These are phyloP conservation scores for Dipteronia dyeriana DNA, from an alignment of 345 rosid species.

Conservation along the genomic window DNA sequence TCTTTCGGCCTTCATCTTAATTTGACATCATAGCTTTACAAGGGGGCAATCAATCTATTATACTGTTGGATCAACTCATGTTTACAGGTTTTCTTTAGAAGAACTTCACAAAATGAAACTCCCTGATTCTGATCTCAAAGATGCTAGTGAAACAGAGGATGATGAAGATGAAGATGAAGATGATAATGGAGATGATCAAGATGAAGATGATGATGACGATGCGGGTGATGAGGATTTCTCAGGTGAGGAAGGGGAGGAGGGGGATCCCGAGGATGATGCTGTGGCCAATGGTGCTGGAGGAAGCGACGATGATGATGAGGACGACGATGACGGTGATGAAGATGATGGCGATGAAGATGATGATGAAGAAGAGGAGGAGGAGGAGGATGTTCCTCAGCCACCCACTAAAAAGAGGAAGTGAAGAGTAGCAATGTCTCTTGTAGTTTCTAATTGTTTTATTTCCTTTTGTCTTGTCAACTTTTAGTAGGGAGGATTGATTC, in stretches of 20 bases:
- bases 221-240: slow-evolving; percentile 55
- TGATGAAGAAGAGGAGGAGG: slow-evolving; percentile 42
- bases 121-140: slow-evolving; percentile 49
- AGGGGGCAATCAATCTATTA: background rate
- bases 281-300: slow-evolving; percentile 56
- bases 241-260: slow-evolving; percentile 51
- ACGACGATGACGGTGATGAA: slow-evolving; percentile 35
- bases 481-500: slow-evolving; percentile 18
- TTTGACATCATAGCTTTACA: background rate
- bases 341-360: slow-evolving; percentile 34
- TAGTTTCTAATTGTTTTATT: slow-evolving; percentile 8
- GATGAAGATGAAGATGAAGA: slow-evolving; percentile 43
- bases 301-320: slow-evolving; percentile 47
- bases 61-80: background rate
- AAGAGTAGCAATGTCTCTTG: slow-evolving; percentile 16
- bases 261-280: slow-evolving; percentile 62
- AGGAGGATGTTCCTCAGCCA: slow-evolving; percentile 56
- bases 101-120: slow-evolving; percentile 39
- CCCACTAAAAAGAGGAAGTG: slow-evolving; percentile 69
- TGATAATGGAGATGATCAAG: slow-evolving; percentile 36
- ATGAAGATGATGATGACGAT: slow-evolving; percentile 42
- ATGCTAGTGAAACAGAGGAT: slow-evolving; percentile 52
- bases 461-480: slow-evolving; percentile 7
- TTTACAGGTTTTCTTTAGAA: slow-evolving; percentile 43
- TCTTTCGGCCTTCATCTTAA: background rate